Evolutionary conservation across 225 moss, liverwort and hornwort genomes (phyloP).

Genomic region (Polytrichum formosum): DNA sequence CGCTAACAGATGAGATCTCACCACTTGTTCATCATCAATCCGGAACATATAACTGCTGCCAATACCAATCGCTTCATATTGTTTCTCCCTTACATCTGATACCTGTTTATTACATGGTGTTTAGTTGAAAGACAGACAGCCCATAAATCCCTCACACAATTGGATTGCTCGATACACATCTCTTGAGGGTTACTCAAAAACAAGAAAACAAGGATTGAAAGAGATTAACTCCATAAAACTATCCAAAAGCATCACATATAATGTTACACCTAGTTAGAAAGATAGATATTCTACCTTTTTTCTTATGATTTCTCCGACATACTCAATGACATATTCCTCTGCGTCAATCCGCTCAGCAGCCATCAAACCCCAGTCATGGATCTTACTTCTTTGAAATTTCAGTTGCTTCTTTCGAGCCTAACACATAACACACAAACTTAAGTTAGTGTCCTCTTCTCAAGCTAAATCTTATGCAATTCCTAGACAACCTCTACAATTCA

Average conservation of each 20-base stretch:
- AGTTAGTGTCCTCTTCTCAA: no score
- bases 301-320: conserved; percentile 84
- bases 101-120: conserved; percentile 31
- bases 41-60: conserved; percentile 96
- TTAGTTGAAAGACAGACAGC: no score
- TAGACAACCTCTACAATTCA: no score
- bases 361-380: conserved; percentile 91
- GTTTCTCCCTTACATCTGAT: conserved; percentile 82
- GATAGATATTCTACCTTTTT: conserved; percentile 38
- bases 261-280: no score
- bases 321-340: conserved; percentile 90
- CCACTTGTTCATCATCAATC: conserved; percentile 84
- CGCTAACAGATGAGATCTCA: conserved; percentile 6
- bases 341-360: conserved; percentile 77
- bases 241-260: no score
- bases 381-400: conserved; percentile 87
- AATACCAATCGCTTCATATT: conserved; percentile 77
- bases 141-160: no score
- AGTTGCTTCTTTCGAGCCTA: conserved; percentile 83
- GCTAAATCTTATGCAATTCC: no score
- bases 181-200: no score
- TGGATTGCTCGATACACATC: no score
- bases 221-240: no score
- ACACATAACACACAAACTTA: conserved; percentile 11
- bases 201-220: no score